Base-by-base conservation (phyloP, 2,329 filamentous ascomycete species). In the Aspergillus sp. region DNA sequence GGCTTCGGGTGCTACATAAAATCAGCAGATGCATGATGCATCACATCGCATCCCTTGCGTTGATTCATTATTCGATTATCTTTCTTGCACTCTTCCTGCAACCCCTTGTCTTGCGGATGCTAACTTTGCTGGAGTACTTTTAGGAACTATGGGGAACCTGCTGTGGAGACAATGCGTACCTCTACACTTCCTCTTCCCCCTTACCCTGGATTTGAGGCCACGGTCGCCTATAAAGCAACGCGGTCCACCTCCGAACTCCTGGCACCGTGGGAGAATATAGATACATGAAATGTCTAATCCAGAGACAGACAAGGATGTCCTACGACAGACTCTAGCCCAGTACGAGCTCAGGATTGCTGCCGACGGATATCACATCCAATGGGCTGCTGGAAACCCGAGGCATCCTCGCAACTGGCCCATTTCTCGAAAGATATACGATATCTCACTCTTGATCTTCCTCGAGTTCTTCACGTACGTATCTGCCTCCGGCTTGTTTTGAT, bases 391-490 rank as follows among this genome's bases (percentile, higher is more conserved):
- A 5, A 71, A 73, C 42, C 62, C 63, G 15, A 67, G 62, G 20
- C 68, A 72, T 54, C 71, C 71, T 27, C 68, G 71, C 15, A 73
- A 73, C 59, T 74, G 71, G 71, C 47, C 62, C 34, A 27, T 59
- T 8, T 19, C 48, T 22, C 61, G 71, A 20, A 73, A 72, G 51
- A 45, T 61, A 5, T 73, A 69, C 30, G 69, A 74, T 59, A 63
- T 62, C 50, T 52, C 55, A 15, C 45, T 72, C 19, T 59, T 73
- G 7, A 69, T 70, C 24, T 56, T 68, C 12, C 55, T 73, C 27
- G 56, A 58, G 57, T 67, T 74, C 24, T 70, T 73, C 45, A 68
- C 71, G 71, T 74, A 66, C 34, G 67, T 50, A 7, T n/a, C n/a
- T 30, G 1, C 9, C 13, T 24, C 17, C 17, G 11, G 6, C 20